phyloP scores from a whole-genome alignment of 225 moss, liverwort and hornwort species.

The Takakia lepidozioides region DNA sequence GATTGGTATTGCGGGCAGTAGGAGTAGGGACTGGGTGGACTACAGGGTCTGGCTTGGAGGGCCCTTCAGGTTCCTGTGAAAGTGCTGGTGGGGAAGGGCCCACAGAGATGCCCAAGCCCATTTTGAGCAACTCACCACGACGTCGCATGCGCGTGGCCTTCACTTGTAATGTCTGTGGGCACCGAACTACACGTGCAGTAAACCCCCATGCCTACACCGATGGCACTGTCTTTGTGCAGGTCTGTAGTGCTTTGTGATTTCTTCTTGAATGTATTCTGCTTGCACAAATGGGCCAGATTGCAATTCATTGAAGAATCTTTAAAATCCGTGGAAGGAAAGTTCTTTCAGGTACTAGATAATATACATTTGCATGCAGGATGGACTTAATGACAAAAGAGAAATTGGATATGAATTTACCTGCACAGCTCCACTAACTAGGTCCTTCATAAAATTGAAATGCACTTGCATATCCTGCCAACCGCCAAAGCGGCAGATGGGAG shows the following conservation, averaged over 20 bases:
- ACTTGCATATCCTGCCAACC: no score
- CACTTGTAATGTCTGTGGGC: constrained; percentile 97
- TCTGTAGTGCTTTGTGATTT: constrained; percentile 7
- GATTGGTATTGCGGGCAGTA: constrained; percentile 77
- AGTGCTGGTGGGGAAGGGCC: constrained; percentile 32
- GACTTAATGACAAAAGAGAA: no score
- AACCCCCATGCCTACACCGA: constrained; percentile 98
- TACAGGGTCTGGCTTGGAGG: constrained; percentile 95
- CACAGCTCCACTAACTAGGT: no score
- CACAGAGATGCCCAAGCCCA: constrained; percentile 39
- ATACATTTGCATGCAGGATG: no score
- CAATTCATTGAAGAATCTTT: no score
- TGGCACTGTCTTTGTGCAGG: constrained; percentile 99
- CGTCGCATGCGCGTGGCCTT: constrained; percentile 98
- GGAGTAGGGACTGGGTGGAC: constrained; percentile 87
- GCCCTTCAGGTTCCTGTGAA: constrained; percentile 60
- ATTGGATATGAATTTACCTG: no score
- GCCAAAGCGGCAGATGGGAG: no score
- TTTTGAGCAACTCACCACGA: constrained; percentile 92
- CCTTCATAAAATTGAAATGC: no score
- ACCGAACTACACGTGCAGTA: constrained; percentile 89
- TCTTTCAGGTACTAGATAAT: no score
- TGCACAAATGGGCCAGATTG: no score
- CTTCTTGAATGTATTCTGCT: not conserved
- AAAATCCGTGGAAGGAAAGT: no score